phyloP scores from a whole-genome alignment of 139 green algal genomes.

The Bryopsis sp. region DNA sequence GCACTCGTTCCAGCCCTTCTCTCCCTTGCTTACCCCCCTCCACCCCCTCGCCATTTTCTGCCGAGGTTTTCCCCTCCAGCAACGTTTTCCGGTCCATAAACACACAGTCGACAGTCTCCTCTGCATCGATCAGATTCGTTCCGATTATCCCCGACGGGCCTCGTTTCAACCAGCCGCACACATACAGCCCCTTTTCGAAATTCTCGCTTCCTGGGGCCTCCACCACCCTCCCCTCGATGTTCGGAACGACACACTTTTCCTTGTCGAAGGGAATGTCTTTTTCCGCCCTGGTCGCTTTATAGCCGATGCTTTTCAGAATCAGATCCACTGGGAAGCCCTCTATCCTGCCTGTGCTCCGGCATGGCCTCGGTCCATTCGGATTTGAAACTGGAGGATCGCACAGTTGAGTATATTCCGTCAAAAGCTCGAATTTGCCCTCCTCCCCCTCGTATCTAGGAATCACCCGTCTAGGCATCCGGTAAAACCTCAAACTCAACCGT shows the following conservation, averaged over 20 bases:
- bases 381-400: background rate
- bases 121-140: conserved; percentile 76
- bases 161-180: conserved; percentile 79
- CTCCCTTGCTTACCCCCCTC: too few species aligned
- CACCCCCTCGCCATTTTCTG: too few species aligned
- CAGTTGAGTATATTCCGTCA: conserved; percentile 28
- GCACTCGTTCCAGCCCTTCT: too few species aligned
- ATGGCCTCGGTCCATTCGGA: conserved; percentile 22
- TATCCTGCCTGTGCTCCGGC: conserved; percentile 48
- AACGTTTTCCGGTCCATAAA: conserved; percentile 27
- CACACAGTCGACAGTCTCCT: conserved; percentile 63
- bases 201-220: background rate
- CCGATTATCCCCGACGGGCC: conserved; percentile 86
- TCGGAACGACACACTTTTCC: conserved; percentile 46
- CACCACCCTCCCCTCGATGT: conserved; percentile 56
- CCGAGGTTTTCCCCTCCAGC: too few species aligned
- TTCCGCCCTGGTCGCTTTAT: conserved; percentile 47
- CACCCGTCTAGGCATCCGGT: conserved; percentile 50
- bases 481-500: conserved; percentile 64
- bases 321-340: conserved; percentile 51
- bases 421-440: too few species aligned
- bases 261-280: conserved; percentile 73
- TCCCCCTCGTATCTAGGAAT: conserved; percentile 10
- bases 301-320: conserved; percentile 78
- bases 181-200: conserved; percentile 60